These are phyloP conservation scores for Paramyrothecium roridum DNA, from an alignment of 2,329 filamentous ascomycete genomes.

Conservation along the genomic window DNA sequence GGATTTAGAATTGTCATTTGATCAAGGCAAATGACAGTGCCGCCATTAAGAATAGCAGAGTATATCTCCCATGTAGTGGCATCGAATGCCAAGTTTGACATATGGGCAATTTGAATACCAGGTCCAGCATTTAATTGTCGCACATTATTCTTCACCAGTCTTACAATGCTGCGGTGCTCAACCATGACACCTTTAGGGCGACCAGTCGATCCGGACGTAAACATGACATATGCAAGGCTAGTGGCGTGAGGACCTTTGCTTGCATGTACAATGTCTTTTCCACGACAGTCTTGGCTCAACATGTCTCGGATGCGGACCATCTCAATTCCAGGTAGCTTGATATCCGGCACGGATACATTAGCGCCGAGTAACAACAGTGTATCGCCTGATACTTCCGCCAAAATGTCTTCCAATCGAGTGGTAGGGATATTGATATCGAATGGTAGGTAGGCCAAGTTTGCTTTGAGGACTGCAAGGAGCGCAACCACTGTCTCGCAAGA, in stretches of 20 bases:
- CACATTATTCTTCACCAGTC: slow-evolving; percentile 1
- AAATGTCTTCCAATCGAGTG: slow-evolving; percentile 6
- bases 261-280: no score
- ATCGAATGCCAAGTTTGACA: slow-evolving; percentile 11
- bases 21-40: slow-evolving; percentile 14
- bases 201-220: slow-evolving; percentile 5
- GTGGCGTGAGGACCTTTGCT: neutral
- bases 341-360: neutral
- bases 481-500: slow-evolving; percentile 9
- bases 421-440: slow-evolving; percentile 8
- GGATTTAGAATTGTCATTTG: slow-evolving; percentile 7
- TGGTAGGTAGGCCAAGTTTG: slow-evolving; percentile 9
- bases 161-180: slow-evolving; percentile 2
- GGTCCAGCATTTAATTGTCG: neutral
- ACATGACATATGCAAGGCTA: slow-evolving; percentile 4
- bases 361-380: neutral
- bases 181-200: slow-evolving; percentile 11
- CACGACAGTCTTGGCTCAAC: no score
- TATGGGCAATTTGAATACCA: slow-evolving; percentile 2
- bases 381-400: slow-evolving; percentile 2
- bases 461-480: slow-evolving; percentile 11
- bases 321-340: neutral
- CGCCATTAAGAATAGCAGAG: slow-evolving; percentile 13
- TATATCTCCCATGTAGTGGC: slow-evolving; percentile 8
- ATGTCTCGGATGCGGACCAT: neutral